Evolutionary conservation across 2,329 filamentous ascomycete genomes (phyloP).

Genomic region (Colletotrichum destructivum): DNA sequence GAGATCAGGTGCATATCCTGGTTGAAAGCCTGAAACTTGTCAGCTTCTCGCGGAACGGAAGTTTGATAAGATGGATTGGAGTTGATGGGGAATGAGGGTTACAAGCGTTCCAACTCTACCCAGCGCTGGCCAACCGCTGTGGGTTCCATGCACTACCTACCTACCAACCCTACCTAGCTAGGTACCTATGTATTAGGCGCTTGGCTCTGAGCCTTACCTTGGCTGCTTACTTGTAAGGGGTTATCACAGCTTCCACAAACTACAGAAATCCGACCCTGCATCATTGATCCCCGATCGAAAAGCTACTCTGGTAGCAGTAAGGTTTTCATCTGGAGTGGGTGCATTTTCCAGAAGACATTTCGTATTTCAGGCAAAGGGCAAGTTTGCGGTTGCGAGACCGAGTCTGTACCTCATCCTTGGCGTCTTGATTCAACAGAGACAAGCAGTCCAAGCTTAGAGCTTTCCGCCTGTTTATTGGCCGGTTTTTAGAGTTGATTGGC

Average conservation of each 20-base stretch:
- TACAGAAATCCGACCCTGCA: not conserved
- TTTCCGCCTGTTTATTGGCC: slow-evolving; percentile 8
- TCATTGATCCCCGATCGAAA: not conserved
- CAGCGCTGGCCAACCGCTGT: not conserved
- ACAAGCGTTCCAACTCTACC: not conserved
- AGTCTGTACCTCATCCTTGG: not conserved
- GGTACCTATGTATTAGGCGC: too few relatives aligned
- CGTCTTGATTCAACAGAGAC: not conserved
- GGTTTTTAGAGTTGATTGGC: slow-evolving; percentile 20
- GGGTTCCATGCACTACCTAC: not conserved
- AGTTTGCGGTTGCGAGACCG: too few relatives aligned
- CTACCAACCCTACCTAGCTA: too few relatives aligned
- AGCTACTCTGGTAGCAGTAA: not conserved
- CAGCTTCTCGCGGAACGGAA: not conserved
- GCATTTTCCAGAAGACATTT: too few relatives aligned
- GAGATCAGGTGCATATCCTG: not conserved
- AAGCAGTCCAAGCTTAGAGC: slow-evolving; percentile 2
- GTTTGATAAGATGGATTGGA: not conserved
- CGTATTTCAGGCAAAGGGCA: too few relatives aligned
- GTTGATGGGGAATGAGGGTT: not conserved
- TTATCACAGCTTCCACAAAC: not conserved
- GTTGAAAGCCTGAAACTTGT: not conserved
- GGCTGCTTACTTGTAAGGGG: too few relatives aligned
- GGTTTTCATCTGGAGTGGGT: too few relatives aligned
- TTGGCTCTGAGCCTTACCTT: not conserved